These are phyloP conservation scores for Pontederia paniculata DNA, from an alignment of 176 grass and related monocot species.

Conservation along the genomic window DNA sequence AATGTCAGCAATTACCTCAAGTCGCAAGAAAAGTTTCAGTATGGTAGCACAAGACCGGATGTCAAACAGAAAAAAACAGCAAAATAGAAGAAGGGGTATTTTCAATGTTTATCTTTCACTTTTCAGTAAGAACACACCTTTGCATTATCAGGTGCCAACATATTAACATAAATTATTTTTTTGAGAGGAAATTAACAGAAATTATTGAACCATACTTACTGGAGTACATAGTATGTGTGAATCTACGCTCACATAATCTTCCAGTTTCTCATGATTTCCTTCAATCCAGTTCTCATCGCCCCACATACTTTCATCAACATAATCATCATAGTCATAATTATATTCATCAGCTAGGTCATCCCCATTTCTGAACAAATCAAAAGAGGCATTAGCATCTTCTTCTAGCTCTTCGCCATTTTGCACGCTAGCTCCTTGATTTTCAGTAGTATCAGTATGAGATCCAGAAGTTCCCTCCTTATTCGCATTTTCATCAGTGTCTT, in stretches of 20 bases:
- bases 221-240: conserved; percentile 83
- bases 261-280: conserved; percentile 49
- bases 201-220: conserved; percentile 32
- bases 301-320: conserved; percentile 63
- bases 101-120: neutral
- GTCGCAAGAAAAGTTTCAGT: conserved; percentile 19
- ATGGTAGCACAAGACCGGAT: neutral
- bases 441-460: conserved; percentile 23
- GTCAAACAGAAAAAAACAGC: neutral
- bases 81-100: neutral
- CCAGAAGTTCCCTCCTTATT: conserved; percentile 36
- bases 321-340: conserved; percentile 46
- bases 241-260: conserved; percentile 86
- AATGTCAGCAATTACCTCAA: conserved; percentile 93
- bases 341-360: conserved; percentile 41
- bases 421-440: conserved; percentile 29
- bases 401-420: conserved; percentile 66
- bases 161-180: no score
- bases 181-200: no score
- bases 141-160: neutral
- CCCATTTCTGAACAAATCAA: conserved; percentile 58
- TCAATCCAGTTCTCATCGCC: conserved; percentile 95
- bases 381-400: conserved; percentile 71
- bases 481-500: conserved; percentile 38
- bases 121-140: neutral